Conservation (phyloP, 306 rosid genomes). For the Quercus dentata region DNA sequence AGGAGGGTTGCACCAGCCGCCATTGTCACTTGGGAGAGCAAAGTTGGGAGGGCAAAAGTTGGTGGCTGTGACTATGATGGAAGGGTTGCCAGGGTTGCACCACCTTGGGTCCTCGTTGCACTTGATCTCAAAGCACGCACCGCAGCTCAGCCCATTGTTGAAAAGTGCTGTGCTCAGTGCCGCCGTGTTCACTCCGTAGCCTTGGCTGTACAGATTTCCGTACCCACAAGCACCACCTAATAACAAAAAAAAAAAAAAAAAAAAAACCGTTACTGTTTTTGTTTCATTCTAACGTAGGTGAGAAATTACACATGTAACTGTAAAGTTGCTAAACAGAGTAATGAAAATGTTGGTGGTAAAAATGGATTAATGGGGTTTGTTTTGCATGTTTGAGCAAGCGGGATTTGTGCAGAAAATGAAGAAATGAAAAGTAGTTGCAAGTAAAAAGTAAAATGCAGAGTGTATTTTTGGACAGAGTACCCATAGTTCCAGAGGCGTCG, state of each 20-base stretch:
- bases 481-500: constrained; percentile 99
- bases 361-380: background rate
- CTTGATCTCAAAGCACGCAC: constrained; percentile 87
- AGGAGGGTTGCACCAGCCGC: constrained; percentile 99
- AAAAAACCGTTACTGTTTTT: background rate
- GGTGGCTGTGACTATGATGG: constrained; percentile 82
- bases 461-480: constrained; percentile 18
- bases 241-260: too few relatives aligned
- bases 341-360: background rate
- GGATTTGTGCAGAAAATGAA: background rate
- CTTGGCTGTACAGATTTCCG: constrained; percentile 93
- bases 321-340: background rate
- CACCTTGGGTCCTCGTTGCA: constrained; percentile 70
- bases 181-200: constrained; percentile 89
- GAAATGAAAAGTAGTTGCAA: background rate
- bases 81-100: constrained; percentile 91
- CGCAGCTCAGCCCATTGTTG: constrained; percentile 86
- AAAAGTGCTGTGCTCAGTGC: constrained; percentile 92
- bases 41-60: constrained; percentile 94
- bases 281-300: background rate
- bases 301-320: background rate
- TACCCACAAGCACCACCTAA: constrained; percentile 95
- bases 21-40: constrained; percentile 80
- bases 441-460: background rate
- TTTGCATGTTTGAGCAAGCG: too few relatives aligned